Percentiles rank a stretch among this genome's conserved stretches.
phyloP scores from a whole-genome alignment of 2,329 filamentous ascomycete genomes.

The Fusarium domesticum region DNA sequence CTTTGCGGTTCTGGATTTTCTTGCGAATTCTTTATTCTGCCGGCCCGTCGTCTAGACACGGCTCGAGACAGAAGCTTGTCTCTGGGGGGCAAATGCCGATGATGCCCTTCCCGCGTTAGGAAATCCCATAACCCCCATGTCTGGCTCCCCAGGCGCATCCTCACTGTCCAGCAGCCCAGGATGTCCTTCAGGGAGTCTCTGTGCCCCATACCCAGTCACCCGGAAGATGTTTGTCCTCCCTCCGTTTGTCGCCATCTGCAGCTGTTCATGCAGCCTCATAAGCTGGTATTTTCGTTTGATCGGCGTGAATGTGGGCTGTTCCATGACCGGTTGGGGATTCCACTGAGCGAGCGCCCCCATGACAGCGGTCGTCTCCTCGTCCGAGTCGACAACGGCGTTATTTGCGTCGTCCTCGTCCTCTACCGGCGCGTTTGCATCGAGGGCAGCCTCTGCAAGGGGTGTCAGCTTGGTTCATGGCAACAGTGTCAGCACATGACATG shows the following conservation, averaged over 20 bases:
- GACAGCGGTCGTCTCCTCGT: slow-evolving; percentile 87
- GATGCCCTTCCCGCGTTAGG: slow-evolving; percentile 38
- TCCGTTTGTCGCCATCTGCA: slow-evolving; percentile 64
- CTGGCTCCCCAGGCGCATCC: slow-evolving; percentile 58
- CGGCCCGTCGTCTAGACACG: slow-evolving; percentile 38
- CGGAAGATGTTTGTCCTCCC: slow-evolving; percentile 64
- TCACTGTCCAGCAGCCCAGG: slow-evolving; percentile 47
- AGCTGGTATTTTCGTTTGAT: slow-evolving; percentile 63
- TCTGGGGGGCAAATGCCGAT: slow-evolving; percentile 45
- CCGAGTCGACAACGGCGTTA: slow-evolving; percentile 80
- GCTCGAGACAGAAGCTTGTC: slow-evolving; percentile 46
- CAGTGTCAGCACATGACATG: background rate
- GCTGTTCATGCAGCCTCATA: slow-evolving; percentile 61
- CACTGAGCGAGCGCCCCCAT: slow-evolving; percentile 77
- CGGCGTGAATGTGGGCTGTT: slow-evolving; percentile 59
- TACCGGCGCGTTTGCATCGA: slow-evolving; percentile 88
- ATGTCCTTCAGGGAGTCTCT: slow-evolving; percentile 52
- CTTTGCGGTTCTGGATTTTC: background rate
- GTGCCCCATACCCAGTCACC: slow-evolving; percentile 54
- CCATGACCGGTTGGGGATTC: slow-evolving; percentile 73
- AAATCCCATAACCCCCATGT: slow-evolving; percentile 42
- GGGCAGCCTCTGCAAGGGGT: slow-evolving; percentile 64
- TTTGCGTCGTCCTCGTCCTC: slow-evolving; percentile 83
- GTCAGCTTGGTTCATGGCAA: slow-evolving; percentile 14
- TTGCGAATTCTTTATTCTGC: background rate